Evolutionary conservation across 2,329 filamentous ascomycete genomes (phyloP).

Genomic region (Ophiocordyceps camponoti-leonardi): DNA sequence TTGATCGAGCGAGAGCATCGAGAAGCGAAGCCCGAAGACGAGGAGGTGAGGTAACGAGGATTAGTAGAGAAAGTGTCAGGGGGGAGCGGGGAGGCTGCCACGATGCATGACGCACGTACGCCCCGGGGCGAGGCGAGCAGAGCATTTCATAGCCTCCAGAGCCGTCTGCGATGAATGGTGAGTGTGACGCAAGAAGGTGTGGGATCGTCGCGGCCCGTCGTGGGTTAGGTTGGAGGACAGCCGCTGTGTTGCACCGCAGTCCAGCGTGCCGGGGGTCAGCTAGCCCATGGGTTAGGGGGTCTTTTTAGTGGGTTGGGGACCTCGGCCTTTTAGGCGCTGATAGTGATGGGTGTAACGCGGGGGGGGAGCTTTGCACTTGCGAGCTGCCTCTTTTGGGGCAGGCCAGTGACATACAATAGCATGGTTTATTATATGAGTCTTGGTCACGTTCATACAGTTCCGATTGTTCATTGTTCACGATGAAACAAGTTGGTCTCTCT

Average conservation of each 20-base stretch:
- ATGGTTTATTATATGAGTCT: too few relatives aligned
- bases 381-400: background rate
- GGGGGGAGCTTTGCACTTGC: background rate
- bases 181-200: background rate
- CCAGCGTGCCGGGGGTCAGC: background rate
- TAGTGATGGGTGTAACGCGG: background rate
- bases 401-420: too few relatives aligned
- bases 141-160: background rate
- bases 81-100: background rate
- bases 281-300: background rate
- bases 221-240: background rate
- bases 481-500: background rate
- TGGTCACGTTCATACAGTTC: background rate
- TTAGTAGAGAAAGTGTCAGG: background rate
- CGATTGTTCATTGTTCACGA: background rate
- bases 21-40: background rate
- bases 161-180: background rate
- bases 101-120: background rate
- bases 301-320: background rate
- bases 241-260: background rate
- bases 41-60: background rate
- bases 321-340: background rate
- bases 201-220: background rate
- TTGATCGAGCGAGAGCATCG: background rate
- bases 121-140: background rate